Conservation (phyloP, 1,284 basidiomycete species). For the Malassezia slooffiae region DNA sequence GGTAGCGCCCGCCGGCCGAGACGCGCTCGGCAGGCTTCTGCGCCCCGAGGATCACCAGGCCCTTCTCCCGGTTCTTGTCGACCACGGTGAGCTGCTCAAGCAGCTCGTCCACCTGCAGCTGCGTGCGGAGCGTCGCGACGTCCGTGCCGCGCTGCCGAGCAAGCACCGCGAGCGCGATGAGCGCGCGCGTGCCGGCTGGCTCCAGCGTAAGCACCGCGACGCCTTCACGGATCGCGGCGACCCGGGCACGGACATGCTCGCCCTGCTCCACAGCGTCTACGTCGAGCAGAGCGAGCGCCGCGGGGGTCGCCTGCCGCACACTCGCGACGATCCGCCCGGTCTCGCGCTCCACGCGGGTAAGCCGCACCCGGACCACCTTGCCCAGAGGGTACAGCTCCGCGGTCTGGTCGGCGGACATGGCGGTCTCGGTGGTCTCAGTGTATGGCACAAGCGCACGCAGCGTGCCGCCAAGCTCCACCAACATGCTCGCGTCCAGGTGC, state of each 20-base stretch:
- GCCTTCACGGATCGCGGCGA: conserved; percentile 37
- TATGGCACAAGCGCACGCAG: conserved; percentile 65
- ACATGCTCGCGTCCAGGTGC: conserved; percentile 27
- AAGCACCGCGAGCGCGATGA: conserved; percentile 74
- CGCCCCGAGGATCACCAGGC: conserved; percentile 25
- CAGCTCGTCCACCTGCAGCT: conserved; percentile 62
- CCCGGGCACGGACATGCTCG: conserved; percentile 33
- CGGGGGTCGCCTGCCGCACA: conserved; percentile 61
- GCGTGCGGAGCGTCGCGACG: conserved; percentile 59
- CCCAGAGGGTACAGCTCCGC: conserved; percentile 62
- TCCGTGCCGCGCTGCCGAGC: conserved; percentile 66
- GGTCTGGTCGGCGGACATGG: conserved; percentile 17
- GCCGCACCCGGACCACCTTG: conserved; percentile 69
- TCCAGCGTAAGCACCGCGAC: conserved; percentile 37
- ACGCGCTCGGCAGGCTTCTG: conserved; percentile 62
- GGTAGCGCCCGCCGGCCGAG: conserved; percentile 58
- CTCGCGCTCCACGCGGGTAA: conserved; percentile 62
- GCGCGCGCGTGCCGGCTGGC: conserved; percentile 59
- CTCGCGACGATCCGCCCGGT: conserved; percentile 66
- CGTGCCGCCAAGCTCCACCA: conserved; percentile 59
- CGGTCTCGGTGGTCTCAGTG: conserved; percentile 27
- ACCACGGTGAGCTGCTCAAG: conserved; percentile 73
- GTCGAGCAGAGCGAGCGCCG: conserved; percentile 35
- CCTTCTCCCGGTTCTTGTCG: conserved; percentile 58
- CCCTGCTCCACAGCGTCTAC: conserved; percentile 37